Conservation (phyloP, 129 eudicot genomes). For the Artemisia annua region DNA sequence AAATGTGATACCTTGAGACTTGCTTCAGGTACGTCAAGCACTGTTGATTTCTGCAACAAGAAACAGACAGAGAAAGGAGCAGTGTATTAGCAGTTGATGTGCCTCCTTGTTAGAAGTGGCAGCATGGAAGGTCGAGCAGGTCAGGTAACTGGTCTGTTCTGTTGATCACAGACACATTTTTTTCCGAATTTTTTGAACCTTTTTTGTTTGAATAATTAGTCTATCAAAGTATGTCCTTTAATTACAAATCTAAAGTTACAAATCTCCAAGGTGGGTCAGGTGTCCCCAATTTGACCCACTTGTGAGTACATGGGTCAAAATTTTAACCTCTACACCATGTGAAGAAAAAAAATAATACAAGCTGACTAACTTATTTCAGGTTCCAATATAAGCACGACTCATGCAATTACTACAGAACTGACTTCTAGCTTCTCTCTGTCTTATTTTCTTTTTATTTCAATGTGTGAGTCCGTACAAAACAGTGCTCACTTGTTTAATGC, state of each 20-base stretch:
- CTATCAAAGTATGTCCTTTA: too few species aligned
- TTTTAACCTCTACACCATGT: too few species aligned
- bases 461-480: not conserved
- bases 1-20: slow-evolving; percentile 68
- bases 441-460: not conserved
- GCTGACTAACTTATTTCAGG: too few species aligned
- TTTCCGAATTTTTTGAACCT: not conserved
- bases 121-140: not conserved
- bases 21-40: slow-evolving; percentile 75
- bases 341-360: too few species aligned
- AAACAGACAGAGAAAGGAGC: slow-evolving; percentile 20
- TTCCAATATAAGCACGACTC: too few species aligned
- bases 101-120: slow-evolving; percentile 10
- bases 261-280: too few species aligned
- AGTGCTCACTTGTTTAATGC: slow-evolving; percentile 1
- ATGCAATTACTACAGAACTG: too few species aligned
- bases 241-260: too few species aligned
- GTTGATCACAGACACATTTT: not conserved
- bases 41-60: slow-evolving; percentile 79
- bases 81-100: slow-evolving; percentile 15
- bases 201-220: not conserved
- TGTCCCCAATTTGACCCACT: too few species aligned
- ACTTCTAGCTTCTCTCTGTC: not conserved
- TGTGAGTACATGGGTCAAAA: too few species aligned
- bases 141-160: not conserved